A percentile compares a stretch with the other conserved stretches of the same genome.
phyloP scores from a whole-genome alignment of 1,139 yeast species.

The Lodderomyces beijingensis region DNA sequence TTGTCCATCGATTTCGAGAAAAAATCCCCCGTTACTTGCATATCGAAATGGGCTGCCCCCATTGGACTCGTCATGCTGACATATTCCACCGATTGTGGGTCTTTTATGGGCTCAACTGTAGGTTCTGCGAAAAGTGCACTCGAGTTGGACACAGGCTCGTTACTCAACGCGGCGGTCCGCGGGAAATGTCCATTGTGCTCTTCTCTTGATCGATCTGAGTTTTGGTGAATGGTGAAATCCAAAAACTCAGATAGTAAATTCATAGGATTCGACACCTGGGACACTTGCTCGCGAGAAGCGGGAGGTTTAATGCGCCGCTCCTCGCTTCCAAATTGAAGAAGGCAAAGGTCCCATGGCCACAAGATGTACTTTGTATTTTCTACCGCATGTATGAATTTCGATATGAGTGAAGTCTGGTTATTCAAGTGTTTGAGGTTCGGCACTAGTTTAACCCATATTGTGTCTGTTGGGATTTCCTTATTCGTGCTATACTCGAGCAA shows the following conservation, averaged over 20 bases:
- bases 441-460: constrained; percentile 59
- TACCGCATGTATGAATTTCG: constrained; percentile 49
- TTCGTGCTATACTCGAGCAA: constrained; percentile 55
- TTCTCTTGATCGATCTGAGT: constrained; percentile 13
- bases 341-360: constrained; percentile 71
- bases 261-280: constrained; percentile 23
- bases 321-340: constrained; percentile 46
- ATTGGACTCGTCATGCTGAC: constrained; percentile 17
- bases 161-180: constrained; percentile 15
- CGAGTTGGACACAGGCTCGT: constrained; percentile 25
- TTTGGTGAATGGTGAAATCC: constrained; percentile 28
- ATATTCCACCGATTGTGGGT: constrained; percentile 11
- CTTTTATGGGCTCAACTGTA: constrained; percentile 16
- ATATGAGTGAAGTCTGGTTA: constrained; percentile 61
- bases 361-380: constrained; percentile 54
- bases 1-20: constrained; percentile 9
- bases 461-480: constrained; percentile 36
- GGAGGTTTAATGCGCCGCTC: constrained; percentile 14
- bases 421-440: constrained; percentile 67
- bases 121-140: constrained; percentile 22
- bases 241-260: constrained; percentile 33
- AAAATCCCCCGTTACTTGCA: constrained; percentile 17
- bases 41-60: constrained; percentile 22
- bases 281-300: too few species aligned
- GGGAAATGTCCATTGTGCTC: too few species aligned